These are phyloP conservation scores for Macaranga tanarius DNA, from an alignment of 441 rosid genomes.

Conservation along the genomic window DNA sequence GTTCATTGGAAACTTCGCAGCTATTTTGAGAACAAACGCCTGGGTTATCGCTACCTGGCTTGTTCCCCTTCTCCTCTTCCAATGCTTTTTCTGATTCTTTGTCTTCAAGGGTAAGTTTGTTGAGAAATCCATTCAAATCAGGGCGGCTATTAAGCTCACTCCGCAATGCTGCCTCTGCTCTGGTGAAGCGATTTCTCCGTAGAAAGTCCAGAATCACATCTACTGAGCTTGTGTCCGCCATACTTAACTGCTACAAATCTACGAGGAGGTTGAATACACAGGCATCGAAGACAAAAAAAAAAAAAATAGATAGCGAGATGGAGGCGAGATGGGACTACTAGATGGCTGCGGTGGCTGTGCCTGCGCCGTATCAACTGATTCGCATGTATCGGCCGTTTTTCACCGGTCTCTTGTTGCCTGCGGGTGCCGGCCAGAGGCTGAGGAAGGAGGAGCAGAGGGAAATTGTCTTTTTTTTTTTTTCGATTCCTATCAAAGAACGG, in stretches of 20 bases:
- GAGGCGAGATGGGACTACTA: too few species aligned
- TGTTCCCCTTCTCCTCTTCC: slow-evolving; percentile 43
- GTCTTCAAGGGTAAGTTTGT: slow-evolving; percentile 57
- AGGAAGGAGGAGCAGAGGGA: too few species aligned
- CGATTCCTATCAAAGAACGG: too few species aligned
- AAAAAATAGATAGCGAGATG: background rate
- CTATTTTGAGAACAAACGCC: slow-evolving; percentile 42
- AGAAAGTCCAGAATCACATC: slow-evolving; percentile 76
- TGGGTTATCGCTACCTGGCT: slow-evolving; percentile 24
- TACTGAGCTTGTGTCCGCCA: slow-evolving; percentile 66
- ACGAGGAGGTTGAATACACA: slow-evolving; percentile 28
- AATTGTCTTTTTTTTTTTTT: too few species aligned
- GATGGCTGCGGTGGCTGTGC: too few species aligned
- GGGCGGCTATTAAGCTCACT: slow-evolving; percentile 64
- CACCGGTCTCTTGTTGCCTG: too few species aligned
- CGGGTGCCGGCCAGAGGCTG: too few species aligned
- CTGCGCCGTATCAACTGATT: too few species aligned
- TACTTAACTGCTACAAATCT: slow-evolving; percentile 31
- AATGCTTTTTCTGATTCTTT: slow-evolving; percentile 40
- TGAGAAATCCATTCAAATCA: slow-evolving; percentile 74
- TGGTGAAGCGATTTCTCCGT: slow-evolving; percentile 62
- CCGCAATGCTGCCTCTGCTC: slow-evolving; percentile 93
- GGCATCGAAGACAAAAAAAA: slow-evolving; percentile 33
- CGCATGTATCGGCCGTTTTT: too few species aligned
- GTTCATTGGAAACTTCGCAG: slow-evolving; percentile 61